Evolutionary conservation across 345 rosid species (phyloP).

Genomic region (Acer negundo): DNA sequence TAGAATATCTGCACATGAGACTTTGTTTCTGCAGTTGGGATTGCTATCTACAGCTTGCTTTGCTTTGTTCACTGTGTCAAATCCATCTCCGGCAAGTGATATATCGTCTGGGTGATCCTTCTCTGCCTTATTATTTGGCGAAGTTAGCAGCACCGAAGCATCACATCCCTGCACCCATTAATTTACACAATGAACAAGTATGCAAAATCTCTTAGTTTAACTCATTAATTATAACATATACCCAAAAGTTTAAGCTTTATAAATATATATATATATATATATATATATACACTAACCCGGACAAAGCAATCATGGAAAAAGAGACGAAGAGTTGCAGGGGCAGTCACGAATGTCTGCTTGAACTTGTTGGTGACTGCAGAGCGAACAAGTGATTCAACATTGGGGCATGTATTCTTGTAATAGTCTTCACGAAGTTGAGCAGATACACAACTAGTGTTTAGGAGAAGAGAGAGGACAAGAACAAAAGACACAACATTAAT

Average conservation of each 20-base stretch:
- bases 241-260: too few species aligned
- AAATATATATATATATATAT: too few species aligned
- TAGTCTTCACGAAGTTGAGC: conserved; percentile 45
- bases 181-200: background rate
- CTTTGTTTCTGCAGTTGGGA: conserved; percentile 83
- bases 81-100: conserved; percentile 75
- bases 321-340: conserved; percentile 59
- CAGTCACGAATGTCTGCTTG: conserved; percentile 64
- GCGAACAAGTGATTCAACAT: conserved; percentile 57
- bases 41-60: conserved; percentile 73
- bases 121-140: conserved; percentile 41
- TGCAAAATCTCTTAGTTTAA: too few species aligned
- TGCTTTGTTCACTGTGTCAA: conserved; percentile 83
- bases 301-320: conserved; percentile 71
- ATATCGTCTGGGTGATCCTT: conserved; percentile 61
- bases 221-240: too few species aligned
- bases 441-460: conserved; percentile 22
- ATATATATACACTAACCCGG: conserved; percentile 34
- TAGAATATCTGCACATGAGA: conserved; percentile 90
- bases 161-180: conserved; percentile 63
- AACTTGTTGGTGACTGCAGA: conserved; percentile 54
- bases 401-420: conserved; percentile 52
- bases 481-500: background rate
- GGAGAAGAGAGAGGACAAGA: conserved; percentile 23
- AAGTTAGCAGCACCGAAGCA: conserved; percentile 50